Percentiles rank a stretch among this genome's conserved stretches.
phyloP scores from a whole-genome alignment of 176 grass and related monocot species.

The Juncus effusus region DNA sequence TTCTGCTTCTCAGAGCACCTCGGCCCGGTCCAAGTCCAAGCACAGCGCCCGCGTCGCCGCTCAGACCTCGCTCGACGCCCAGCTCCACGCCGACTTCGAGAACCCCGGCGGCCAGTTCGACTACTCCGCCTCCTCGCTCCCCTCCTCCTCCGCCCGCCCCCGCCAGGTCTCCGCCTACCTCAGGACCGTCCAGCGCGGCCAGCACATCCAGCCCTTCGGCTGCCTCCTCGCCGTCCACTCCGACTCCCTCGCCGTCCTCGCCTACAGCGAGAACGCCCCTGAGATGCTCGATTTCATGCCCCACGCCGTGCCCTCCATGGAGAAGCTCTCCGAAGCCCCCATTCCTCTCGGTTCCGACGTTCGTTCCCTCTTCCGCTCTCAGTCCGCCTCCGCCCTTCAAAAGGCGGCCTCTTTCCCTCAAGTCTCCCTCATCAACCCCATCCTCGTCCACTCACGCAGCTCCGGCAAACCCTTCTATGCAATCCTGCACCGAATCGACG shows the following conservation, averaged over 20 bases:
- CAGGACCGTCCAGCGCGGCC: constrained; percentile 65
- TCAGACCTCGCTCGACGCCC: constrained; percentile 66
- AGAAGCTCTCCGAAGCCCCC: constrained; percentile 53
- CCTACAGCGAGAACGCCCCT: constrained; percentile 87
- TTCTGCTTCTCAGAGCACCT: constrained; percentile 57
- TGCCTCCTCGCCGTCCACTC: constrained; percentile 74
- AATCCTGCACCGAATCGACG: constrained; percentile 72
- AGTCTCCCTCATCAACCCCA: constrained; percentile 81
- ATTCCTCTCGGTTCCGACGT: constrained; percentile 57
- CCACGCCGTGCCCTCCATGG: constrained; percentile 88
- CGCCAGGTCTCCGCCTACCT: constrained; percentile 62
- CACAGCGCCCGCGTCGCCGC: constrained; percentile 66
- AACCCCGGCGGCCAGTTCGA: constrained; percentile 54
- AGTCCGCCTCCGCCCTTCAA: constrained; percentile 58
- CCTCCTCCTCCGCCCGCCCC: constrained; percentile 17
- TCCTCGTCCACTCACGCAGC: constrained; percentile 80
- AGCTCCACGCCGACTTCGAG: constrained; percentile 81
- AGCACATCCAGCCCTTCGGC: constrained; percentile 84
- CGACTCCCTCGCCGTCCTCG: constrained; percentile 57
- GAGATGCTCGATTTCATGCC: constrained; percentile 96
- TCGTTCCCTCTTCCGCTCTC: constrained; percentile 70
- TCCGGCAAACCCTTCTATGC: constrained; percentile 97
- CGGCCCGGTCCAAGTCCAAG: constrained; percentile 60
- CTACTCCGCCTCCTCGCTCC: constrained; percentile 53
- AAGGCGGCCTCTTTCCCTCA: constrained; percentile 78